phyloP scores from a whole-genome alignment of 495 filamentous ascomycete species.

The Xylaria grammica region DNA sequence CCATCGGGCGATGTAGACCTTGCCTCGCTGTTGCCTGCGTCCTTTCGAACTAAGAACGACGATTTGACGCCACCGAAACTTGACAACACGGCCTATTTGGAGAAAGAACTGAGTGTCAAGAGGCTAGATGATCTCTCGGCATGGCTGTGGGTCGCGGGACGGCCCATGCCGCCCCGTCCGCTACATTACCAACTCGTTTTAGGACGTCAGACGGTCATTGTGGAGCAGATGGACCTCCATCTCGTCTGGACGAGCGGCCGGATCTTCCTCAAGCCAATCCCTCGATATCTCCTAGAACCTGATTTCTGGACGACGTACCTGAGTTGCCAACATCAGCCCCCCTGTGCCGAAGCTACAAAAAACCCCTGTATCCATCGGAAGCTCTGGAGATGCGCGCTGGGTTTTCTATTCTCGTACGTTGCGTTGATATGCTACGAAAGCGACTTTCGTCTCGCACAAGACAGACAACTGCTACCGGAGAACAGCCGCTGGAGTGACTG shows the following conservation, averaged over 20 bases:
- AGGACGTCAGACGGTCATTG: constrained; percentile 38
- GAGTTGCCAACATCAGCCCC: too few species aligned
- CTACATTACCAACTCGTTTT: constrained; percentile 45
- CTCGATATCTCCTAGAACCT: constrained; percentile 39
- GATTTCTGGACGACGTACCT: constrained; percentile 40
- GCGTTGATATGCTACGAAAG: constrained; percentile 41
- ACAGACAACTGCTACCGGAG: constrained; percentile 39
- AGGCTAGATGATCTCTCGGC: neutral
- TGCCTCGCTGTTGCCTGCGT: neutral
- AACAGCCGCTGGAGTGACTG: constrained; percentile 16
- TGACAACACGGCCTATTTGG: neutral
- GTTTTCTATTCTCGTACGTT: constrained; percentile 46
- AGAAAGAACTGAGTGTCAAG: neutral
- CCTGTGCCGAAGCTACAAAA: too few species aligned
- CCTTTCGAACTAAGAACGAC: too few species aligned
- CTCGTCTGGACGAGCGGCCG: constrained; percentile 39
- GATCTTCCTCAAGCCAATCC: constrained; percentile 25
- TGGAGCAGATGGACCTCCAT: constrained; percentile 40
- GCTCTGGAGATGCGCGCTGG: constrained; percentile 30
- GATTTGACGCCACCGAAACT: neutral
- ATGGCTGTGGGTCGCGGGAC: constrained; percentile 49
- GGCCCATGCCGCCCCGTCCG: constrained; percentile 42
- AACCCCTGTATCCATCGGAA: constrained; percentile 3
- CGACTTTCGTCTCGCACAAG: constrained; percentile 46
- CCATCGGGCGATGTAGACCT: too few species aligned